Percentiles rank a stretch among this genome's conserved stretches.
Evolutionary conservation across 495 filamentous ascomycete genomes (phyloP).

Genomic region (Poronia punctata): DNA sequence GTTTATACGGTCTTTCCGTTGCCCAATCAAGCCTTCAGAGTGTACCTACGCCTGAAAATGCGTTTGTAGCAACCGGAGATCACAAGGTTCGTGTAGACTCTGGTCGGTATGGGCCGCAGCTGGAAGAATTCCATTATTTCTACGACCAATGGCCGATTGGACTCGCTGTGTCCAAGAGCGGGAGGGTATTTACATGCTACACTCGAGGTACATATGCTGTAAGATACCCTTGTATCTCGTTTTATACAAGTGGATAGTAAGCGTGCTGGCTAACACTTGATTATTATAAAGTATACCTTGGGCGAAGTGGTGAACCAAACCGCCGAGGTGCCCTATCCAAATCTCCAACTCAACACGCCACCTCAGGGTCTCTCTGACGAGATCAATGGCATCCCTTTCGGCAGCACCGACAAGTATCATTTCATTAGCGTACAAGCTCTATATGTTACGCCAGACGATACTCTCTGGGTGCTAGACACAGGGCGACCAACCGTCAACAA

Average conservation of each 20-base stretch:
- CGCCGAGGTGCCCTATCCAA: constrained; percentile 31
- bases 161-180: constrained; percentile 26
- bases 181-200: constrained; percentile 34
- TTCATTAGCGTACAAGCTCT: constrained; percentile 37
- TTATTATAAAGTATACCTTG: constrained; percentile 20
- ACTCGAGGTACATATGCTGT: constrained; percentile 24
- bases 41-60: no score
- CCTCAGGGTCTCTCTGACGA: constrained; percentile 22
- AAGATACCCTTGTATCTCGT: background rate
- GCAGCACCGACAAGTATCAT: constrained; percentile 22
- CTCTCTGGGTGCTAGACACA: constrained; percentile 37
- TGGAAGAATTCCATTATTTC: constrained; percentile 36
- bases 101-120: constrained; percentile 27
- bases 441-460: constrained; percentile 32
- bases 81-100: no score
- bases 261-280: background rate
- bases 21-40: no score
- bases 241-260: background rate
- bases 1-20: no score
- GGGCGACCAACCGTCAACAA: constrained; percentile 33
- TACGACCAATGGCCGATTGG: constrained; percentile 39
- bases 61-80: no score
- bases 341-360: constrained; percentile 25
- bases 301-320: constrained; percentile 31
- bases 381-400: constrained; percentile 25